Percentiles rank a stretch among this genome's conserved stretches.
Conservation (phyloP, 345 rosid species). For the Eutrema yunnanense region DNA sequence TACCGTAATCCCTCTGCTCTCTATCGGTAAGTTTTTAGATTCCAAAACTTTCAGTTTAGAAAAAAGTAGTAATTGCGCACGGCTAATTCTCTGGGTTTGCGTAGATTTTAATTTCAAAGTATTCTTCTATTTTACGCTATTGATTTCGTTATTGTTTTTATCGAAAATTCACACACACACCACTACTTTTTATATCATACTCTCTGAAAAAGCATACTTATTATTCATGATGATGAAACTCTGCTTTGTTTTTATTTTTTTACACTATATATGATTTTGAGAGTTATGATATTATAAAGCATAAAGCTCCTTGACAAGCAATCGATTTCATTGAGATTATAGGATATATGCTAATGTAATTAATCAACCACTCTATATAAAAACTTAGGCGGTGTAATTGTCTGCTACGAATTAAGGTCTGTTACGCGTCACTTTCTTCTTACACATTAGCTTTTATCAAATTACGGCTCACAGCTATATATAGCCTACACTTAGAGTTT, state of each 20-base stretch:
- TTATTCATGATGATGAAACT: conserved; percentile 19
- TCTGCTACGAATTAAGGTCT: neutral
- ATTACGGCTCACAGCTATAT: conserved; percentile 14
- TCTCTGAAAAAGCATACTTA: conserved; percentile 19
- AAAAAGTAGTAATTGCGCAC: too few relatives aligned
- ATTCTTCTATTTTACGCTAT: conserved; percentile 9
- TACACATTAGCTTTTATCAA: neutral
- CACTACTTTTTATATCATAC: conserved; percentile 18
- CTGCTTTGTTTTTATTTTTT: neutral
- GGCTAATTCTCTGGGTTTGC: too few relatives aligned
- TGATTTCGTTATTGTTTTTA: neutral
- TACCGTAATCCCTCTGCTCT: conserved; percentile 62
- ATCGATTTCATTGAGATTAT: neutral
- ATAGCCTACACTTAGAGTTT: neutral
- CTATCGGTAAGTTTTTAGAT: conserved; percentile 41
- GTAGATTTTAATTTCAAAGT: neutral
- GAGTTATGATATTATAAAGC: neutral
- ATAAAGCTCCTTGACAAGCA: conserved; percentile 2
- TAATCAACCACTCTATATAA: neutral
- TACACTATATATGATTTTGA: neutral
- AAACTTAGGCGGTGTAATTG: neutral
- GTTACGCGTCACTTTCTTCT: conserved; percentile 13
- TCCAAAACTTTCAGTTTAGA: conserved; percentile 14
- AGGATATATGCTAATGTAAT: neutral
- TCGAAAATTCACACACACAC: neutral